Evolutionary conservation across 768 basidiomycete genomes (phyloP), one percentile per base, ranked within the genome.

Genomic region (Baorangia bicolor): DNA sequence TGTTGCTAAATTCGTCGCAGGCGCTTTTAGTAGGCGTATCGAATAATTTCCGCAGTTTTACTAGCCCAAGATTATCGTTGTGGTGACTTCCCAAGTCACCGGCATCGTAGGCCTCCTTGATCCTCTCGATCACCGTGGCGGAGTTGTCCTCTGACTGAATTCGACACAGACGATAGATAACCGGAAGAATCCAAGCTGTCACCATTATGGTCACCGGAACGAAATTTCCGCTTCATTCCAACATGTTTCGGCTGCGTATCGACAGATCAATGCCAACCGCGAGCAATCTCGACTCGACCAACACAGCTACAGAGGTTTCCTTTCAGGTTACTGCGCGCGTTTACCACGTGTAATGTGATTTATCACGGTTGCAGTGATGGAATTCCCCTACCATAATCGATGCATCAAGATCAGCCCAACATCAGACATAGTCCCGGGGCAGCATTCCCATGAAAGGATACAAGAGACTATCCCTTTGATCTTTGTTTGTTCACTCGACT

Each of bases 31-130:
- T 6, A 47, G 20, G 18, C 25, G 21, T 25, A 25, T 20, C 31
- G 11, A 20, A 49, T 31, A 31, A 37, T 34, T 44, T 34, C 55
- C 41, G 49, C 45, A 40, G 44, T 55, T 44, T 52, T 31, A 45
- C 37, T 55, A 4, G 11, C 37, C 30, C 43, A 33, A 52, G 61
- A 64, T 59, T 25, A 50, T 56, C 40, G 41, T 57, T 31, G 34
- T 58, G 70, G 68, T 46, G 25, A 61, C 48, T 59, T 59, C n/a
- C 49, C 51, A 56, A 50, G 56, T 63, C 41, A 58, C 70, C 68
- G 68, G 45, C 11, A 51, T 14, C 20, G 18, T 41, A 34, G 40
- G 28, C 27, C 23, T 35, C 31, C 38, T 50, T 33, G 51, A 41
- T 51, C 23, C 47, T 52, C 55, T 60, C 45, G 56, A 65, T 53